These are phyloP conservation scores for Gardenia jasminoides DNA, from an alignment of 257 asterid species.

Conservation along the genomic window DNA sequence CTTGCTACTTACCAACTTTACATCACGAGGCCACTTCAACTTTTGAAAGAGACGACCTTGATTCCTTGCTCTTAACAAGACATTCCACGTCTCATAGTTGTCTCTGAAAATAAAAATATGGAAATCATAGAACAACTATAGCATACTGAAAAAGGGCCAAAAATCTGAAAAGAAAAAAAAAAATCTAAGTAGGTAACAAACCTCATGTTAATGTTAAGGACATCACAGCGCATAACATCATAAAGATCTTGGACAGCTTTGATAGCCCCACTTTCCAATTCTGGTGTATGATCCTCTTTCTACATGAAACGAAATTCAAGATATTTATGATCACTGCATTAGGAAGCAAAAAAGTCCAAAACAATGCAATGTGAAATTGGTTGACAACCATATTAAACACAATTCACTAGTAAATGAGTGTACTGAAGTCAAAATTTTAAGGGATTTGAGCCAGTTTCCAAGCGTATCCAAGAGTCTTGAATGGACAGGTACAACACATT, in stretches of 20 bases:
- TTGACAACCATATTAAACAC: background rate
- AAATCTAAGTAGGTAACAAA: slow-evolving; percentile 31
- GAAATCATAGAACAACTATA: slow-evolving; percentile 9
- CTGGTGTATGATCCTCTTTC: slow-evolving; percentile 77
- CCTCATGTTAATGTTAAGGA: slow-evolving; percentile 76
- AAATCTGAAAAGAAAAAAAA: background rate
- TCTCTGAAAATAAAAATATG: slow-evolving; percentile 45
- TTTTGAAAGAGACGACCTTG: slow-evolving; percentile 92
- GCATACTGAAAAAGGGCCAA: background rate
- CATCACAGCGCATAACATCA: slow-evolving; percentile 86
- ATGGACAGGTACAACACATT: background rate
- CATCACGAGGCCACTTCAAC: slow-evolving; percentile 88
- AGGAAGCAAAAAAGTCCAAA: slow-evolving; percentile 1
- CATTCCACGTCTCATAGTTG: slow-evolving; percentile 74
- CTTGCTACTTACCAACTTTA: slow-evolving; percentile 57
- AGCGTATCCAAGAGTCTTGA: background rate
- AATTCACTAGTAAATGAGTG: background rate
- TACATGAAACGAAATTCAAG: slow-evolving; percentile 31
- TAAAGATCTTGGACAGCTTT: slow-evolving; percentile 92
- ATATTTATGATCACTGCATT: background rate
- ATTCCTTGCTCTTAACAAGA: slow-evolving; percentile 72
- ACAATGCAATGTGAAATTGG: background rate
- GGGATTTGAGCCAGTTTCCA: background rate
- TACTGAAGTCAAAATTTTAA: too few relatives aligned
- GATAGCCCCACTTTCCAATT: slow-evolving; percentile 82